These are phyloP conservation scores for Talaromyces sp. DNA, from an alignment of 2,329 filamentous ascomycete species.

Conservation along the genomic window DNA sequence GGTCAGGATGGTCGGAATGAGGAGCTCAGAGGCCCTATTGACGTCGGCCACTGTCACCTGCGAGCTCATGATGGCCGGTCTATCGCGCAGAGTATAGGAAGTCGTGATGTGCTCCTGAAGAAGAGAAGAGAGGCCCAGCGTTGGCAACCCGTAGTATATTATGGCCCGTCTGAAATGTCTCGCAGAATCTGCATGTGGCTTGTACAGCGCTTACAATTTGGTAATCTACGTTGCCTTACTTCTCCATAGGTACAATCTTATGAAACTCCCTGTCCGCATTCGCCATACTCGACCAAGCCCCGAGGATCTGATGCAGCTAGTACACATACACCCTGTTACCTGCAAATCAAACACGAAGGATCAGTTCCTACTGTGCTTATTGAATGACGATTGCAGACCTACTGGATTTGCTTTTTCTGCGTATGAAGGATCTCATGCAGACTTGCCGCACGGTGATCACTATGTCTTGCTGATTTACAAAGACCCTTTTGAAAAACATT, in stretches of 20 bases:
- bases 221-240: neutral
- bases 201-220: neutral
- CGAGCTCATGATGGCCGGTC: neutral
- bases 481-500: neutral
- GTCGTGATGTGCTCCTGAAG: neutral
- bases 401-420: neutral
- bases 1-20: constrained; percentile 19
- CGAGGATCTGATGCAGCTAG: neutral
- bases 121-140: neutral
- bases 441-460: neutral
- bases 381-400: neutral
- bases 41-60: neutral
- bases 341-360: neutral
- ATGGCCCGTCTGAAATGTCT: neutral
- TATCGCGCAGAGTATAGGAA: neutral
- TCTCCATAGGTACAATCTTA: neutral
- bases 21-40: constrained; percentile 8
- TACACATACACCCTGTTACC: neutral
- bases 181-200: neutral
- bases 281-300: neutral
- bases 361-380: neutral
- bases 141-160: neutral
- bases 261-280: neutral
- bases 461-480: neutral
- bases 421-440: neutral